phyloP scores from a whole-genome alignment of 2,329 filamentous ascomycete genomes.

The Aspergillus ustus region DNA sequence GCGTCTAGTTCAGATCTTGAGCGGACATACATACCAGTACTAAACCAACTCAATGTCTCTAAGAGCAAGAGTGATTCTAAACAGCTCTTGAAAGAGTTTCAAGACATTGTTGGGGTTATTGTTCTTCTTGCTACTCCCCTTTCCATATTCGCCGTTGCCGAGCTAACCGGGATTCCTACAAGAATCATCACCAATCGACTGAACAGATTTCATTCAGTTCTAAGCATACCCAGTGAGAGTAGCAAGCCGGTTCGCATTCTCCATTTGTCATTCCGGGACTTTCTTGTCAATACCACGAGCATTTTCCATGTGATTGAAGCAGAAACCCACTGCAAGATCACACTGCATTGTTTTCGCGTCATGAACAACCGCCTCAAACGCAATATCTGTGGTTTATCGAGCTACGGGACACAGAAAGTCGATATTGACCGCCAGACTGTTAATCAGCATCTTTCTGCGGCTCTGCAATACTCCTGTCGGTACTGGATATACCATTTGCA shows the following conservation, averaged over 20 bases:
- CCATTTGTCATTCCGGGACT: conserved; percentile 3
- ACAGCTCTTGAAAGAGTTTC: conserved; percentile 1
- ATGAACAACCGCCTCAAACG: neutral
- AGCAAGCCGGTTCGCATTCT: neutral
- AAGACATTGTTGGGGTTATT: neutral
- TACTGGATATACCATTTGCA: conserved; percentile 37
- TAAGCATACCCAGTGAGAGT: neutral
- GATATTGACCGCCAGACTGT: neutral
- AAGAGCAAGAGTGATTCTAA: neutral
- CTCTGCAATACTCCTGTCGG: conserved; percentile 32
- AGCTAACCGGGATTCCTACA: neutral
- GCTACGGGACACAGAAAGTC: neutral
- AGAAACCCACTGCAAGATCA: neutral
- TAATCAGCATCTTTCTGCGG: conserved; percentile 18
- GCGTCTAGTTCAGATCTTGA: neutral
- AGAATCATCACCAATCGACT: neutral
- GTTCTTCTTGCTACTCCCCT: neutral
- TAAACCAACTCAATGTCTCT: neutral
- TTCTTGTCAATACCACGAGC: neutral
- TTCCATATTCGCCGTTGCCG: neutral
- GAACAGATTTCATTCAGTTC: neutral
- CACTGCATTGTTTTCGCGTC: neutral
- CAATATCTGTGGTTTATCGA: neutral
- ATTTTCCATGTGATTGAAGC: neutral
- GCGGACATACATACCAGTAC: neutral